These are phyloP conservation scores for Saraca asoca DNA, from an alignment of 331 rosid genomes.

Conservation along the genomic window DNA sequence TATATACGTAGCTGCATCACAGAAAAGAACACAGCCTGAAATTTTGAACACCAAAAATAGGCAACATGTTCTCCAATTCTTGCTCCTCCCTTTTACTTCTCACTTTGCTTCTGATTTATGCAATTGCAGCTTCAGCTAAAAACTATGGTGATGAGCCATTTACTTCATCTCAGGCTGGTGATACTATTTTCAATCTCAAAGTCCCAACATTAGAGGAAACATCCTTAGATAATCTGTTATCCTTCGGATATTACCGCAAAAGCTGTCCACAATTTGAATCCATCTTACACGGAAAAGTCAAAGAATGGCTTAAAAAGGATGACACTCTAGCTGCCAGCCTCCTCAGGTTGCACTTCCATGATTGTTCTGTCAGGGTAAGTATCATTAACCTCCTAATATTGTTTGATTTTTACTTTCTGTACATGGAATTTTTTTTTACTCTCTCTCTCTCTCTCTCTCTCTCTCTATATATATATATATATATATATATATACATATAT, in stretches of 20 bases:
- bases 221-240: constrained; percentile 48
- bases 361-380: constrained; percentile 67
- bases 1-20: background rate
- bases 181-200: constrained; percentile 33
- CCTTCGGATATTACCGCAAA: constrained; percentile 50
- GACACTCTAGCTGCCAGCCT: constrained; percentile 63
- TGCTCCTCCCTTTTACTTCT: constrained; percentile 32
- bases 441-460: no score
- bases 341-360: constrained; percentile 82
- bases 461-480: no score
- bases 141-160: constrained; percentile 19
- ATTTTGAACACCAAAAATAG: background rate
- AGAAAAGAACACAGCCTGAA: background rate
- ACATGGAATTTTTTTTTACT: background rate
- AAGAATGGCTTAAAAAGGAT: constrained; percentile 59
- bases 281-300: constrained; percentile 53
- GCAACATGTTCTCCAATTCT: constrained; percentile 33
- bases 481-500: no score
- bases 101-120: constrained; percentile 29
- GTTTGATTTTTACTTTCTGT: no score
- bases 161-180: background rate
- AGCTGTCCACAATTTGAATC: constrained; percentile 68
- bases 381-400: no score
- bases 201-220: constrained; percentile 47
- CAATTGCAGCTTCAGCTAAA: constrained; percentile 36